Percentiles rank a stretch among this genome's conserved stretches.
These are phyloP conservation scores for Lasiosphaeria miniovina DNA, from an alignment of 495 filamentous ascomycete species.

Conservation along the genomic window DNA sequence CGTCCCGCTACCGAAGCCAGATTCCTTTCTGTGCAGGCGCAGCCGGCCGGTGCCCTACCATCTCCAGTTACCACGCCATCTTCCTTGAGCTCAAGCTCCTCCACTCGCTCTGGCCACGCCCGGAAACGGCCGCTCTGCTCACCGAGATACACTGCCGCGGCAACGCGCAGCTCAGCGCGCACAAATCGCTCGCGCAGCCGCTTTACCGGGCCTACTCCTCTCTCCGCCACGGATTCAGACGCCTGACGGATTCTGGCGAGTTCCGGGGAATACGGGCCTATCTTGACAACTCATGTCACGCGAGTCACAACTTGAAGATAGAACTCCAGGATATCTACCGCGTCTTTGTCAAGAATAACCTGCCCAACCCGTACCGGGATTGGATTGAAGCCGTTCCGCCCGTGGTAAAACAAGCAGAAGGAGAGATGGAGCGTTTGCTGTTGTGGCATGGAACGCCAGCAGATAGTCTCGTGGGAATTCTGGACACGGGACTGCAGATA, in stretches of 20 bases:
- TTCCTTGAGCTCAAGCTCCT: conserved; percentile 63
- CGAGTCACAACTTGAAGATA: conserved; percentile 51
- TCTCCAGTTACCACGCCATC: conserved; percentile 48
- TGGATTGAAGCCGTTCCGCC: conserved; percentile 59
- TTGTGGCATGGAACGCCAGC: conserved; percentile 68
- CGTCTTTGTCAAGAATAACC: conserved; percentile 33
- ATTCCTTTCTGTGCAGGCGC: conserved; percentile 70
- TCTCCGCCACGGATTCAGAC: conserved; percentile 62
- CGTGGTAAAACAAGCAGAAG: conserved; percentile 35
- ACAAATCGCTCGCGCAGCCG: conserved; percentile 55
- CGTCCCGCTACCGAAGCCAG: conserved; percentile 62
- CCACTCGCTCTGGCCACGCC: conserved; percentile 47
- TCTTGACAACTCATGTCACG: conserved; percentile 52
- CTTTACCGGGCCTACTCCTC: conserved; percentile 54
- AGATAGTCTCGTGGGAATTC: conserved; percentile 69
- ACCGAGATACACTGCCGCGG: conserved; percentile 63
- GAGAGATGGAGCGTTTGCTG: conserved; percentile 41
- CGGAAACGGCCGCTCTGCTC: conserved; percentile 53
- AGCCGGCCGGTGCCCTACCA: conserved; percentile 55
- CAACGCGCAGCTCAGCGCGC: conserved; percentile 35
- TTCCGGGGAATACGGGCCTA: conserved; percentile 43
- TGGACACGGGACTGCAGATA: conserved; percentile 68
- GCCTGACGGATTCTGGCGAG: conserved; percentile 46
- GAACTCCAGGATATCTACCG: conserved; percentile 65
- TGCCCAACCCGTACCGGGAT: conserved; percentile 29